Percentiles rank a stretch among this genome's conserved stretches.
Evolutionary conservation across 306 rosid genomes (phyloP).

Genomic region (Trifolium repens): DNA sequence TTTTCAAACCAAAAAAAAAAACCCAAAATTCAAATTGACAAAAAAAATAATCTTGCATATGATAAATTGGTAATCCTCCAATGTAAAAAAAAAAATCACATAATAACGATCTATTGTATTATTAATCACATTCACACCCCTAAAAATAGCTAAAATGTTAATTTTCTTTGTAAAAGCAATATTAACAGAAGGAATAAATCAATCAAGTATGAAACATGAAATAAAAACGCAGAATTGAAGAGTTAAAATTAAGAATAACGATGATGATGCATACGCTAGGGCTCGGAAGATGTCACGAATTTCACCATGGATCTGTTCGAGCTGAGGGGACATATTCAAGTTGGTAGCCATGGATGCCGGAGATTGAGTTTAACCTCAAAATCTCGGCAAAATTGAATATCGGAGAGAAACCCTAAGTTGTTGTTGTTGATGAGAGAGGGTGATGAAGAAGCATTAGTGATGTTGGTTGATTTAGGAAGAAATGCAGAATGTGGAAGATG

Average conservation of each 20-base stretch:
- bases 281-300: conserved; percentile 89
- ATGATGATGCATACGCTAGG: conserved; percentile 70
- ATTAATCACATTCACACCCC: conserved; percentile 1
- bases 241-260: background rate
- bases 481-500: conserved; percentile 13
- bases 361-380: conserved; percentile 43
- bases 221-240: background rate
- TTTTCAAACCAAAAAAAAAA: background rate
- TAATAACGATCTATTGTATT: conserved; percentile 1
- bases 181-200: background rate
- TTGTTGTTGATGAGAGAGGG: background rate
- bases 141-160: background rate
- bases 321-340: conserved; percentile 82
- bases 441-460: conserved; percentile 1
- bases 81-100: conserved; percentile 6
- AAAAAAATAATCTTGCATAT: background rate
- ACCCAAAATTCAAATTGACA: background rate
- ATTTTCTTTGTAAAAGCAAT: background rate
- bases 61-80: background rate
- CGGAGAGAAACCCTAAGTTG: conserved; percentile 48
- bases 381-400: conserved; percentile 38
- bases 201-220: background rate
- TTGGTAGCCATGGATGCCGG: conserved; percentile 72
- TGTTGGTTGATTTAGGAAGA: background rate
- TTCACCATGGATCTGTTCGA: conserved; percentile 99